phyloP scores from a whole-genome alignment of 2,329 filamentous ascomycete species.

The Penicillium digitatum region DNA sequence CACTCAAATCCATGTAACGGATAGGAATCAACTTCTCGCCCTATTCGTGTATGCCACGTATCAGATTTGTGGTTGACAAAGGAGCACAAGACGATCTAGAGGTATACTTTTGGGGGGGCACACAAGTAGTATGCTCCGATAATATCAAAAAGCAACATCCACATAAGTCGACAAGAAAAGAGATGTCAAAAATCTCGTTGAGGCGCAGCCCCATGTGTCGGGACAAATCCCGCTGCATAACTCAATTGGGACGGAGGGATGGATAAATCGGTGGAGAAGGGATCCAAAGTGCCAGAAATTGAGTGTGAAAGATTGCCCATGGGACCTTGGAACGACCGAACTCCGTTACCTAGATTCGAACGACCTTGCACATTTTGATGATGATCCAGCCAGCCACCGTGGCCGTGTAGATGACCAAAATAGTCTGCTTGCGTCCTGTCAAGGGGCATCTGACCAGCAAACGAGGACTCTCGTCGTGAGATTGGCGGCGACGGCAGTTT shows the following conservation, averaged over 20 bases:
- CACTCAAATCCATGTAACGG: too few species aligned
- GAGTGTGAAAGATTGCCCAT: constrained; percentile 25
- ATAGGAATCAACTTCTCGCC: neutral
- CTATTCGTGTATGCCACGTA: neutral
- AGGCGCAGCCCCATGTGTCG: constrained; percentile 23
- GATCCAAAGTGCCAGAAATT: constrained; percentile 28
- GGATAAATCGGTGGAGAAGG: constrained; percentile 30
- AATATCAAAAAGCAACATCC: neutral
- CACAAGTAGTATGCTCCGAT: neutral
- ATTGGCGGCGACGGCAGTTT: constrained; percentile 37
- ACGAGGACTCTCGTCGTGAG: constrained; percentile 35
- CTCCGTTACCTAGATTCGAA: constrained; percentile 17
- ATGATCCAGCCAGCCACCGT: constrained; percentile 30
- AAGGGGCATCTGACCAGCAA: constrained; percentile 24
- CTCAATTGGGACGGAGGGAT: constrained; percentile 29
- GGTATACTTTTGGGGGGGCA: constrained; percentile 5
- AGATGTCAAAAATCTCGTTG: constrained; percentile 30
- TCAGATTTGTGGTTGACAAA: neutral
- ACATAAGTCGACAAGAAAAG: neutral
- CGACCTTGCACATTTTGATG: constrained; percentile 26
- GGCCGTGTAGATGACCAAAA: constrained; percentile 26
- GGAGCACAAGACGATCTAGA: neutral
- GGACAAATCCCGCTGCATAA: constrained; percentile 28
- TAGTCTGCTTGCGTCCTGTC: constrained; percentile 32
- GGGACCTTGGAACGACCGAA: constrained; percentile 24